Base-by-base conservation (phyloP, 768 basidiomycete species). In the Russula earlei region DNA sequence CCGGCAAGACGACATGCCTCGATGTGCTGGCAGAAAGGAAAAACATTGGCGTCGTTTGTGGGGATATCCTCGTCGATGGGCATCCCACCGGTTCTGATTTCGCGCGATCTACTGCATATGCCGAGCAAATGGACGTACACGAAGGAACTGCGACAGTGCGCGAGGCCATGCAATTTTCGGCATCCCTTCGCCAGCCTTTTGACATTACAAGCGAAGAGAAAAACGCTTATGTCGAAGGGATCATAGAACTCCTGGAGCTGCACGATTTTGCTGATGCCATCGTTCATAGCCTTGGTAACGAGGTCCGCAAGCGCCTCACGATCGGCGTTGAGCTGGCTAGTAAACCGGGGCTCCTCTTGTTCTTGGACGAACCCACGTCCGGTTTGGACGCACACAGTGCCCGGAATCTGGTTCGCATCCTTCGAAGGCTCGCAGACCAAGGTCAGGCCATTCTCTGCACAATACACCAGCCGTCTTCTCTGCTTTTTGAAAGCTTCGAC, bases 311-410 rank as follows among this genome's bases (percentile, higher is more conserved):
- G 67, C 84, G 91, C 10, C 75, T 92, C 22, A 93, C 91, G 1
- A 94, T 94, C 62, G 92, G 89, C 55, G 91, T 94, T 52, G 91
- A 94, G 67, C 76, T 95, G 8, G 90, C 91, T 17, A 86, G 87
- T 68, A 91, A 92, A 66, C 89, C 89, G 0, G 81, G 85, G 62
- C 74, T 89, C 8, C 72, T 91, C 1, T 75, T 91, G 19, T 85
- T 87, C 75, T 69, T 85, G 56, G 85, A 67, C 31, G 65, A 78
- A 65, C 77, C 78, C 15, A 80, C 79, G 3, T 79, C 79, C 11
- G 77, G 80, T 55, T 67, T 83, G 53, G 82, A 83, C 62, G 74
- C 75, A 37, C 79, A 80, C 65, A 84, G 82, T 52, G 88, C 90
- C 3, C 90, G 86, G 86, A 84, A 86, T 64, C 71, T 91, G 29